Percentiles rank a stretch among this genome's conserved stretches.
These are phyloP conservation scores for Dictyostelium citrinum DNA, from an alignment of 78 protist species.

Conservation along the genomic window DNA sequence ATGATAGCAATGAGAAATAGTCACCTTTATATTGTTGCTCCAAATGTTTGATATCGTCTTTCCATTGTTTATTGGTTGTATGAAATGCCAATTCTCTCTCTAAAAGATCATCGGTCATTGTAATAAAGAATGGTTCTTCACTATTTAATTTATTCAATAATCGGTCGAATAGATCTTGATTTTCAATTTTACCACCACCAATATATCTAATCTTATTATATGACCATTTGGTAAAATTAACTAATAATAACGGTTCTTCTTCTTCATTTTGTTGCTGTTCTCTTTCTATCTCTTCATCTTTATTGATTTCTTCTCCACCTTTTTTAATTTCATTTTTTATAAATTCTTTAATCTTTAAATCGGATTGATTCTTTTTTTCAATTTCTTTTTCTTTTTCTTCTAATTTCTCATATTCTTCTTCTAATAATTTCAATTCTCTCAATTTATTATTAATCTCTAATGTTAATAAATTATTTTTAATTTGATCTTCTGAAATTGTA, in stretches of 20 bases:
- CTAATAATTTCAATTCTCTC: background rate
- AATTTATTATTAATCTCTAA: background rate
- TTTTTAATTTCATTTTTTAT: background rate
- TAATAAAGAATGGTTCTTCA: background rate
- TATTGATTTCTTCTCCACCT: background rate
- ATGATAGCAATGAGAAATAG: slow-evolving; percentile 5
- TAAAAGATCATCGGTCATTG: slow-evolving; percentile 28
- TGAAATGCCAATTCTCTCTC: slow-evolving; percentile 55
- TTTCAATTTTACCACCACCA: background rate
- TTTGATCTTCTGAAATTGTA: background rate
- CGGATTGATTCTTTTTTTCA: background rate
- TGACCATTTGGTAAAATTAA: slow-evolving; percentile 61
- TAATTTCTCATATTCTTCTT: background rate
- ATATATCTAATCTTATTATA: slow-evolving; percentile 17
- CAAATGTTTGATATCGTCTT: slow-evolving; percentile 12
- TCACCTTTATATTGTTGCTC: slow-evolving; percentile 10
- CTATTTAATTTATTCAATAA: slow-evolving; percentile 4
- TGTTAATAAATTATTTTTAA: background rate
- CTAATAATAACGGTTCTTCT: slow-evolving; percentile 46
- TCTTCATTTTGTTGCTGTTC: background rate
- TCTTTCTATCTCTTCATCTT: background rate
- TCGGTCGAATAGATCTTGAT: background rate
- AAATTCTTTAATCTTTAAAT: background rate
- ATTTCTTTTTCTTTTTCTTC: background rate
- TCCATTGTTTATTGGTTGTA: slow-evolving; percentile 31